Conservation (phyloP, 169 alveolate species). For the Plasmodium gaboni region DNA sequence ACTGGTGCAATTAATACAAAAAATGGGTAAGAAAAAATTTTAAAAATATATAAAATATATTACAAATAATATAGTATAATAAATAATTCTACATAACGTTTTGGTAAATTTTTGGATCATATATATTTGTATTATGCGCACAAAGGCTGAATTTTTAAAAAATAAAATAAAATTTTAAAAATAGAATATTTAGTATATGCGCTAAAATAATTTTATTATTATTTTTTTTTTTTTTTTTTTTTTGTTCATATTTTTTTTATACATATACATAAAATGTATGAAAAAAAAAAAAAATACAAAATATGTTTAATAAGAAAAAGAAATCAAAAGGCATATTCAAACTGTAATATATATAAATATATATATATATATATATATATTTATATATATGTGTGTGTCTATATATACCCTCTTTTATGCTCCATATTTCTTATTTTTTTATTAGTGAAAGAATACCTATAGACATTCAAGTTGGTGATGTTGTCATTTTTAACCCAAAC, state of each 20-base stretch:
- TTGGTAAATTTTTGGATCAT: not conserved
- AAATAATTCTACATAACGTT: not conserved
- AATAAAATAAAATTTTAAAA: conserved; percentile 48
- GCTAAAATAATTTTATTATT: conserved; percentile 38
- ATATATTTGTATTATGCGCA: conserved; percentile 12
- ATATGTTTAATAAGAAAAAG: not conserved
- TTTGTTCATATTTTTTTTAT: conserved; percentile 2
- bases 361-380: not conserved
- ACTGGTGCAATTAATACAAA: conserved; percentile 60
- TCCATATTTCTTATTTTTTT: not conserved
- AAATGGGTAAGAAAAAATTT: conserved; percentile 43
- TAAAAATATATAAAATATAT: not conserved
- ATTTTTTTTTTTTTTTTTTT: conserved; percentile 50
- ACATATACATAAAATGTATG: conserved; percentile 8
- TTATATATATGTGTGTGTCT: too few relatives aligned
- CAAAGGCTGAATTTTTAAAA: conserved; percentile 76
- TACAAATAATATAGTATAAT: not conserved
- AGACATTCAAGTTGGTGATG: conserved; percentile 67
- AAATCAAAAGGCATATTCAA: not conserved
- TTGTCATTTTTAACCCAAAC: conserved; percentile 69
- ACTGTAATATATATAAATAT: not conserved
- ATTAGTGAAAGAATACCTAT: conserved; percentile 68
- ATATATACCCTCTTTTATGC: not conserved
- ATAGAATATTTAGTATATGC: conserved; percentile 50
- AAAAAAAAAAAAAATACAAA: conserved; percentile 47